These are phyloP conservation scores for Pyronema omphalodes DNA, from an alignment of 495 filamentous ascomycete genomes.

Conservation along the genomic window DNA sequence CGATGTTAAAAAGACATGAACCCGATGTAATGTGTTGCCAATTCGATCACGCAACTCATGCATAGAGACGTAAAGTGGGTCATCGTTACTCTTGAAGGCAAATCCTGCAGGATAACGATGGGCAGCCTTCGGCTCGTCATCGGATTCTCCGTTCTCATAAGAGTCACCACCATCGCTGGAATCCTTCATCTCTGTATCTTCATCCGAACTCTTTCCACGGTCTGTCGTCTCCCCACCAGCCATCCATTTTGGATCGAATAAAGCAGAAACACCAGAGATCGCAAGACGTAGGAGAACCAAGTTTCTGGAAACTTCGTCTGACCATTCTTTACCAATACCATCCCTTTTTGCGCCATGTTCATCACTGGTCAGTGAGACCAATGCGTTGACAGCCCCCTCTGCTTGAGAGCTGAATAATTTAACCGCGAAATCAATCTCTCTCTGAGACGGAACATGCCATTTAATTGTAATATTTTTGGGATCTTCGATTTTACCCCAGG, in stretches of 20 bases:
- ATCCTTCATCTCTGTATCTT: slow-evolving; percentile 30
- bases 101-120: slow-evolving; percentile 81
- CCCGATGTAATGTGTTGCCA: slow-evolving; percentile 61
- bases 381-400: slow-evolving; percentile 43
- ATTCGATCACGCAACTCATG: slow-evolving; percentile 63
- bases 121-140: slow-evolving; percentile 60
- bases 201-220: slow-evolving; percentile 24
- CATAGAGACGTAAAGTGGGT: slow-evolving; percentile 48
- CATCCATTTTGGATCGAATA: slow-evolving; percentile 66
- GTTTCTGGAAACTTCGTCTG: slow-evolving; percentile 83
- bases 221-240: slow-evolving; percentile 27
- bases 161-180: slow-evolving; percentile 62
- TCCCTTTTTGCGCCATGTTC: slow-evolving; percentile 75
- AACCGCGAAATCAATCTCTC: slow-evolving; percentile 74
- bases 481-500: slow-evolving; percentile 56
- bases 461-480: slow-evolving; percentile 60
- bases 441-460: slow-evolving; percentile 70
- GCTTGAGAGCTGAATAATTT: slow-evolving; percentile 69
- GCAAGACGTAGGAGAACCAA: slow-evolving; percentile 69
- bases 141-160: slow-evolving; percentile 41
- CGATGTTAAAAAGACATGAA: slow-evolving; percentile 63
- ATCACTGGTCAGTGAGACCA: slow-evolving; percentile 59
- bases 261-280: slow-evolving; percentile 66
- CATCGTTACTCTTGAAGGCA: slow-evolving; percentile 40
- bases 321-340: slow-evolving; percentile 95